Base-by-base conservation (phyloP, 495 filamentous ascomycete species). In the Trichoderma parareesei region DNA sequence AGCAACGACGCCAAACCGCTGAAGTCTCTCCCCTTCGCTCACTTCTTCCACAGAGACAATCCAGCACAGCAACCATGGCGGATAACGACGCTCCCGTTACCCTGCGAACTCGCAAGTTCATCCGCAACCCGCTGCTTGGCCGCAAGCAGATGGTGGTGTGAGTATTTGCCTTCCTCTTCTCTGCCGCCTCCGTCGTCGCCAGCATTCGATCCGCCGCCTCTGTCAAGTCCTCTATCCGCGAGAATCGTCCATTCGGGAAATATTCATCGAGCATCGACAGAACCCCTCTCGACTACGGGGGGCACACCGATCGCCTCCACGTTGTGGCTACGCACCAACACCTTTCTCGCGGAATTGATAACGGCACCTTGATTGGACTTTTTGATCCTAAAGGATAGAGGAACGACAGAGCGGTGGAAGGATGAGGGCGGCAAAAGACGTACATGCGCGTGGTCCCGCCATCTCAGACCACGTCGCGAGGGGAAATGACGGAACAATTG, bases 131-230 rank as follows among this genome's bases (percentile, higher is more conserved):
- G 77, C 91, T 99, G 76, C 90, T 99, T 70, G 93, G 87, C 75
- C 89, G 93, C 76, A 97, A 94, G 85, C 95, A 99, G 87, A 98
- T 99, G 94, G 95, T 99, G 82, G 91, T 98, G 94, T 99, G 93
- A 87, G 95, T 27, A 27, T 90, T 74, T 46, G 11, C 37, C 20
- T 18, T 33, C 63, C 37, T 16, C 33, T n/a, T 57, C 53, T 27
- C 27, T 27, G 27, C 27, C 27, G 27, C 27, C 27, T 27, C 27
- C 53, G 46, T 49, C 48, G 27, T 57, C 53, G 33, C 53, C 46
- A 49, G 46, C 18, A 35, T 57, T 27, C 27, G 37, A 35, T 33
- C 27, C 20, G 33, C 33, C 53, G 11, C 53, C 13, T 57, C 27
- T 27, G 27, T 27, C 27, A 27, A 11, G 18, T 14, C 3, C 53